phyloP scores from a whole-genome alignment of 768 basidiomycete genomes.

The Amanita molliuscula region DNA sequence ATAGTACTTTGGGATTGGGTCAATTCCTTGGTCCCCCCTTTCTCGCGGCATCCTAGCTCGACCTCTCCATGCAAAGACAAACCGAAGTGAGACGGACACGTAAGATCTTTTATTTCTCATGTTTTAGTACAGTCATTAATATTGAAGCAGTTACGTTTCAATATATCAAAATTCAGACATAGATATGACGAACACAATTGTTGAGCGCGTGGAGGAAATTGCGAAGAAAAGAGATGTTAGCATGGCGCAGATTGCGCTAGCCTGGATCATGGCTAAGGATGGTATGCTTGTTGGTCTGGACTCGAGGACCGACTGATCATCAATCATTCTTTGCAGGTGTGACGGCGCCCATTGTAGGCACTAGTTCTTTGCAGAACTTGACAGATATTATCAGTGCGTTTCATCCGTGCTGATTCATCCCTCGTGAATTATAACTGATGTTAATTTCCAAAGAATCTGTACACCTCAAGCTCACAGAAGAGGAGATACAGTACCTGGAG shows the following conservation, averaged over 20 bases:
- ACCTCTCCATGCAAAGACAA: slow-evolving; percentile 22
- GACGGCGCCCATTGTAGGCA: slow-evolving; percentile 50
- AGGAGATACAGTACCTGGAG: slow-evolving; percentile 47
- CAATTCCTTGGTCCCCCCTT: slow-evolving; percentile 52
- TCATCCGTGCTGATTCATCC: neutral
- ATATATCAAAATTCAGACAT: neutral
- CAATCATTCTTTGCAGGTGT: slow-evolving; percentile 20
- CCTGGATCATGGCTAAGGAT: slow-evolving; percentile 39
- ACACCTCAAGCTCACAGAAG: slow-evolving; percentile 37
- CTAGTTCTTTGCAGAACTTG: slow-evolving; percentile 40
- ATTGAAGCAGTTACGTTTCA: neutral
- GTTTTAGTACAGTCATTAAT: neutral
- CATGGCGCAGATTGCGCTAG: slow-evolving; percentile 50
- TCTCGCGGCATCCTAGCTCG: slow-evolving; percentile 43
- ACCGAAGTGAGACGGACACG: neutral
- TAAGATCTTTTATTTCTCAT: neutral
- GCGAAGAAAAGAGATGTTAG: slow-evolving; percentile 37
- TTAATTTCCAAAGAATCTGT: slow-evolving; percentile 17
- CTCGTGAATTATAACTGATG: neutral
- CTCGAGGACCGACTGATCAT: neutral
- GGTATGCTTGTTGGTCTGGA: slow-evolving; percentile 13
- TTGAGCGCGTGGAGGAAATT: slow-evolving; percentile 39
- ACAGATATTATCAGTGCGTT: slow-evolving; percentile 37
- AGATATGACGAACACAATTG: neutral
- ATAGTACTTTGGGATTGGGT: slow-evolving; percentile 41